phyloP scores from a whole-genome alignment of 345 rosid species.

The Erodium maritimum region DNA sequence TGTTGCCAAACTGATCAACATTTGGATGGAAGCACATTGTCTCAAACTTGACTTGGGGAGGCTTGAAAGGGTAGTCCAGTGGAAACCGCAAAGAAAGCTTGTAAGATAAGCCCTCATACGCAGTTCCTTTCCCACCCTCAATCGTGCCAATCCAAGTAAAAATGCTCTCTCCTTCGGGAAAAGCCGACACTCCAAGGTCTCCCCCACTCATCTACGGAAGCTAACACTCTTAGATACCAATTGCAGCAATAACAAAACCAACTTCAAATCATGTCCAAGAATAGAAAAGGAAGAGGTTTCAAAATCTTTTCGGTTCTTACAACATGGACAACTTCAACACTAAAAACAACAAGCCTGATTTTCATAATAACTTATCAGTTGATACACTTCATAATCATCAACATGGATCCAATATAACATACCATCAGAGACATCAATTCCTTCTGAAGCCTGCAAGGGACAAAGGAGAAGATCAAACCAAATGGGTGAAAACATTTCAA shows the following conservation, averaged over 20 bases:
- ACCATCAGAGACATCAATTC: slow-evolving; percentile 67
- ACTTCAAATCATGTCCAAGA: not conserved
- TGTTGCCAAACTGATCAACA: slow-evolving; percentile 54
- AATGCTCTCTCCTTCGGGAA: slow-evolving; percentile 59
- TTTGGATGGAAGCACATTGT: slow-evolving; percentile 64
- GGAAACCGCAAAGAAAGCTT: slow-evolving; percentile 51
- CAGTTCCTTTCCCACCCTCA: slow-evolving; percentile 45
- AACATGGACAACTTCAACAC: no score
- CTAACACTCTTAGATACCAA: not conserved
- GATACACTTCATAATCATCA: not conserved
- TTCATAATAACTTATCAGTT: not conserved
- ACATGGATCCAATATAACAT: slow-evolving; percentile 5
- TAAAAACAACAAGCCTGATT: no score
- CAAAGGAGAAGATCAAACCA: not conserved
- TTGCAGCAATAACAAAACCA: not conserved
- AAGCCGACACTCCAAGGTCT: slow-evolving; percentile 52
- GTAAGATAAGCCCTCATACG: slow-evolving; percentile 55
- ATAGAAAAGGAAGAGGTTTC: not conserved
- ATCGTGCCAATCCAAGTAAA: slow-evolving; percentile 59
- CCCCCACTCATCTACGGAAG: slow-evolving; percentile 46
- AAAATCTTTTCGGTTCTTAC: no score
- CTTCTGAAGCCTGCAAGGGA: slow-evolving; percentile 41
- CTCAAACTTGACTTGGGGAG: slow-evolving; percentile 58
- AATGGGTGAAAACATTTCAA: not conserved
- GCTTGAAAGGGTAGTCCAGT: slow-evolving; percentile 54